Percentiles rank a stretch among this genome's conserved stretches.
These are phyloP conservation scores for Vigna hirtella DNA, from an alignment of 306 rosid species.

Conservation along the genomic window DNA sequence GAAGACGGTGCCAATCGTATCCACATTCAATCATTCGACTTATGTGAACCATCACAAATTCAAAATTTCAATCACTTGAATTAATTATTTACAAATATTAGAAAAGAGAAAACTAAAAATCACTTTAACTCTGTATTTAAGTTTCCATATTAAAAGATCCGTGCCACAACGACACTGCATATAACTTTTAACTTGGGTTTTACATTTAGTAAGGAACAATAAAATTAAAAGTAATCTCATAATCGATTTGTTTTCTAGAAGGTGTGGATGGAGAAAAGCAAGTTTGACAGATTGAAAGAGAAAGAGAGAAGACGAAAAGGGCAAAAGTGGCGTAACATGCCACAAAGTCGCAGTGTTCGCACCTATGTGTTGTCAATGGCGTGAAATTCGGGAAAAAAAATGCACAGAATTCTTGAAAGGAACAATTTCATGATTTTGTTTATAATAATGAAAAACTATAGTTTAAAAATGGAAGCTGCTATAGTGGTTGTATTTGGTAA, in stretches of 20 bases:
- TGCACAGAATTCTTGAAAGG: background rate
- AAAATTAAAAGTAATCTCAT: too few species aligned
- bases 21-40: background rate
- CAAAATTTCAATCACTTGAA: background rate
- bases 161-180: background rate
- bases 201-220: background rate
- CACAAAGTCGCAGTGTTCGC: background rate
- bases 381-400: background rate
- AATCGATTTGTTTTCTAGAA: background rate
- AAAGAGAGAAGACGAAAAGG: background rate
- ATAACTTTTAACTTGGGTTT: background rate
- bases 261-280: background rate
- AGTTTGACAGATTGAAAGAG: background rate
- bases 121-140: background rate
- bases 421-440: background rate
- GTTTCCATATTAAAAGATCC: background rate
- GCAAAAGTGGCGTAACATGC: background rate
- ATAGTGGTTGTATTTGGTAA: background rate
- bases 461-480: background rate
- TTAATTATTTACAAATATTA: background rate
- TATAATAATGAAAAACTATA: background rate
- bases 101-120: background rate
- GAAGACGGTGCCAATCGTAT: conserved; percentile 7
- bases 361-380: background rate
- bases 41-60: background rate